These are phyloP conservation scores for Allium cepa DNA, from an alignment of 106 monocot species.

Conservation along the genomic window DNA sequence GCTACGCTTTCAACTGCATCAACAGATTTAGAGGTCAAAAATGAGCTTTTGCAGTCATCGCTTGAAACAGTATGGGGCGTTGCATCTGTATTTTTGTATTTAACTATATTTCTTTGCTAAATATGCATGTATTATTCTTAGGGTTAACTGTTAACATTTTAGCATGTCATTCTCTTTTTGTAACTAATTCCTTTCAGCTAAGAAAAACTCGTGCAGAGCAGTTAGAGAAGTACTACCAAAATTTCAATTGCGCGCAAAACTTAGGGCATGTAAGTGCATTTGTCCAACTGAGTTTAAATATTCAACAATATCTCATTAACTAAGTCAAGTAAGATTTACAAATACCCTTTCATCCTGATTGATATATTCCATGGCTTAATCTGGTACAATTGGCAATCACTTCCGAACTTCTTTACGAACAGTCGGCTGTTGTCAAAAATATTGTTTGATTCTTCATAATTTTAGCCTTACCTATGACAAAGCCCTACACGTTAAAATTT, in stretches of 20 bases:
- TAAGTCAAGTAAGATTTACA: no score
- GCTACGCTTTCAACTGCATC: constrained; percentile 18
- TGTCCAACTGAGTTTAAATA: not conserved
- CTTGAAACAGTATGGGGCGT: constrained; percentile 24
- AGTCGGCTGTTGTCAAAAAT: constrained; percentile 73
- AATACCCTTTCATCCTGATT: no score
- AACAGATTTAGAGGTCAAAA: constrained; percentile 33
- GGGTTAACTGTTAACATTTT: no score
- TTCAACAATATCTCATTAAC: no score
- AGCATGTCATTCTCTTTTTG: not conserved
- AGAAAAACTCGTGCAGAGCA: constrained; percentile 3
- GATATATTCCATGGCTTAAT: not conserved
- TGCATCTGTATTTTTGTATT: not conserved
- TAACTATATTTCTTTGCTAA: not conserved
- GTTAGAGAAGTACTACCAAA: constrained; percentile 12
- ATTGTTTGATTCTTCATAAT: constrained; percentile 75
- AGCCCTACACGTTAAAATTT: no score
- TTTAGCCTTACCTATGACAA: no score
- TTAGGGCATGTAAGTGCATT: constrained; percentile 7
- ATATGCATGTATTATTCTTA: no score
- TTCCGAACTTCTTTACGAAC: constrained; percentile 74
- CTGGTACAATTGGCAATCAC: constrained; percentile 71
- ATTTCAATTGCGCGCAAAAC: constrained; percentile 6
- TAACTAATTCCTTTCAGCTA: not conserved
- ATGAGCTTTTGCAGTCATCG: constrained; percentile 26